These are phyloP conservation scores for Oryza nivara DNA, from an alignment of 176 grass and related monocot genomes.

Conservation along the genomic window DNA sequence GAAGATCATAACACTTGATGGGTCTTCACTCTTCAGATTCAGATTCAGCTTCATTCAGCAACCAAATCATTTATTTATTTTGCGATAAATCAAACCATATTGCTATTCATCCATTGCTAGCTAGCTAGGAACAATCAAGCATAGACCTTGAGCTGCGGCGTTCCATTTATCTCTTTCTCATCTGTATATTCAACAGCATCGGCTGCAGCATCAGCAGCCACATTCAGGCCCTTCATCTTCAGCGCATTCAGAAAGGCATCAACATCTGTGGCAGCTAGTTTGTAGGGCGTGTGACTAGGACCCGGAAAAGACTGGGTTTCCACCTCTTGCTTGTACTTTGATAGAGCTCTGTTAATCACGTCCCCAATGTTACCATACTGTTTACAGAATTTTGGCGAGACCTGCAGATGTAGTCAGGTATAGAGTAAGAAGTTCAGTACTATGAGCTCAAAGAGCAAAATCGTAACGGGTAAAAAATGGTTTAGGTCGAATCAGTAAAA, in stretches of 20 bases:
- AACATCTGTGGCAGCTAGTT: conserved; percentile 61
- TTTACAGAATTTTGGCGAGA: conserved; percentile 95
- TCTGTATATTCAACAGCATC: conserved; percentile 55
- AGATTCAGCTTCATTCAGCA: too few relatives aligned
- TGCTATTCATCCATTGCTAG: too few relatives aligned
- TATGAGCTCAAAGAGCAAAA: not conserved
- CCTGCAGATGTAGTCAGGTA: not conserved
- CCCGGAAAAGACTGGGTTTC: conserved; percentile 68
- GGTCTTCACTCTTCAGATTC: too few relatives aligned
- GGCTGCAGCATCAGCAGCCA: conserved; percentile 68
- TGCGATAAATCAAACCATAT: too few relatives aligned
- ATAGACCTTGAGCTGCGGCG: conserved; percentile 6
- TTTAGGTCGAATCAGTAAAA: not conserved
- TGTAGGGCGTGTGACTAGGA: conserved; percentile 72
- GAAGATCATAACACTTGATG: too few relatives aligned
- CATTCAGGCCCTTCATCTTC: conserved; percentile 74
- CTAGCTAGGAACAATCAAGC: not conserved
- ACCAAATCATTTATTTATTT: too few relatives aligned
- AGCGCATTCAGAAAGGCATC: conserved; percentile 68
- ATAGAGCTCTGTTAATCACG: conserved; percentile 73
- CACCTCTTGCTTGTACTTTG: conserved; percentile 83
- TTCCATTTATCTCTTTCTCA: conserved; percentile 30
- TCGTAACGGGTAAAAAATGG: not conserved
- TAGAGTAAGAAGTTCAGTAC: not conserved
- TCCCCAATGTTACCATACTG: conserved; percentile 66